Conservation (phyloP, 108 stramenopile genomes). For the Mediolabrus comicus region DNA sequence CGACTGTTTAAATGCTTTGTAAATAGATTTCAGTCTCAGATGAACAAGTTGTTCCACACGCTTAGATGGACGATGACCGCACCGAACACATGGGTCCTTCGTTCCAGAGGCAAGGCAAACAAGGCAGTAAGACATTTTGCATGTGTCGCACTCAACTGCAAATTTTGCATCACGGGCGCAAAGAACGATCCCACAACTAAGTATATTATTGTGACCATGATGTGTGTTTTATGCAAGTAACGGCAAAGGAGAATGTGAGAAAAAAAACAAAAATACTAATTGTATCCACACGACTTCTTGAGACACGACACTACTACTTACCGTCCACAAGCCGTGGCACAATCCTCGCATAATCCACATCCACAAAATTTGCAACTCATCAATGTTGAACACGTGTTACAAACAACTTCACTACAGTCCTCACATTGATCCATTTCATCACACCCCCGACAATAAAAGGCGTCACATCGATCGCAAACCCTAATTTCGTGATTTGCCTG, state of each 20-base stretch:
- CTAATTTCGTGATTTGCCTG: slow-evolving; percentile 92
- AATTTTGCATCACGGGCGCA: slow-evolving; percentile 92
- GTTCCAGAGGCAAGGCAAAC: slow-evolving; percentile 87
- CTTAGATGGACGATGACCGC: slow-evolving; percentile 86
- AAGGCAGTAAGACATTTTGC: slow-evolving; percentile 86
- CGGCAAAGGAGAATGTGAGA: neutral
- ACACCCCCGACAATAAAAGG: slow-evolving; percentile 85
- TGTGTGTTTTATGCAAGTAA: neutral
- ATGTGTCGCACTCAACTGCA: slow-evolving; percentile 94
- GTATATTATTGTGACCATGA: too few species aligned
- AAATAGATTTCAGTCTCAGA: slow-evolving; percentile 86
- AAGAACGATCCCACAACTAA: slow-evolving; percentile 89
- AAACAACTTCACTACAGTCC: slow-evolving; percentile 91
- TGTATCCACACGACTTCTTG: too few species aligned
- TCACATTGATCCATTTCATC: slow-evolving; percentile 96
- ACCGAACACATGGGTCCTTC: slow-evolving; percentile 89
- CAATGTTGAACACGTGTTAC: slow-evolving; percentile 81
- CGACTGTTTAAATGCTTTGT: slow-evolving; percentile 89
- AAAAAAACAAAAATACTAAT: neutral
- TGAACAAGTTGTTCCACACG: slow-evolving; percentile 91
- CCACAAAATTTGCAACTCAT: slow-evolving; percentile 93
- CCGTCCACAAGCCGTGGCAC: slow-evolving; percentile 91
- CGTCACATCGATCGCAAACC: slow-evolving; percentile 92
- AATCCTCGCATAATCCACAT: slow-evolving; percentile 90
- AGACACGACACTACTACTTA: slow-evolving; percentile 42